Base-by-base conservation (phyloP, 805 yeast species). In the Saturnispora kantuleensis region DNA sequence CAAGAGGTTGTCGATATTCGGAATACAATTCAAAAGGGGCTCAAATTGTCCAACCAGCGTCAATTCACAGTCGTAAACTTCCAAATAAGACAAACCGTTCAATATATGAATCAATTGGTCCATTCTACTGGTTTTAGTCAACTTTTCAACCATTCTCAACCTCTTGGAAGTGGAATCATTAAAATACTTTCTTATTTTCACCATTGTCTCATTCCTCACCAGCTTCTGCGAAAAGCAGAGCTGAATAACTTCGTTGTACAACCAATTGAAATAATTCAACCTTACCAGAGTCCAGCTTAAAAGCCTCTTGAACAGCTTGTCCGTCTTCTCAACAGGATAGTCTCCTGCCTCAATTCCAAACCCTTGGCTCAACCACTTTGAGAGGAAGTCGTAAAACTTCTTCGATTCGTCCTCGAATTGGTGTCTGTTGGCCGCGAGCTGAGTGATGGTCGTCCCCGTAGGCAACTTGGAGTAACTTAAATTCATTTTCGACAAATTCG, bases 351-450 rank as follows among this genome's bases (percentile, higher is more conserved):
- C 12, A 12, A 16, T 8, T 3, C 59, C 47, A 43, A 59, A 63
- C 1, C 66, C 66, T 1, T 66, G 62, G 34, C 60, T 50, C 37
- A 64, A 47, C 31, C 59, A 51, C 45, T 60, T 63, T 3, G 64
- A 59, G 10, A 64, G 40, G 65, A 66, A 64, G 12, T 63, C 65
- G 44, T 64, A 64, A 47, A 55, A 64, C 33, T 56, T 60, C 42
- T 59, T 60, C 32, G 66, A 61, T 46, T 64, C 68, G 17, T 64
- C 68, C 46, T 64, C 68, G 44, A 64, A 64, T 5, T 46, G 42
- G 29, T 54, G 54, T 38, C 55, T 63, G 15, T 47, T 52, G 5
- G 54, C 13, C 15, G 30, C 38, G 5, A 47, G 28, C 17, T 47
- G 44, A 5, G 41, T 38, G 10, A 36, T 36, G 1, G 41, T 26